Evolutionary conservation across 176 grass and related monocot genomes (phyloP).

Genomic region (Eremochloa ophiuroides): DNA sequence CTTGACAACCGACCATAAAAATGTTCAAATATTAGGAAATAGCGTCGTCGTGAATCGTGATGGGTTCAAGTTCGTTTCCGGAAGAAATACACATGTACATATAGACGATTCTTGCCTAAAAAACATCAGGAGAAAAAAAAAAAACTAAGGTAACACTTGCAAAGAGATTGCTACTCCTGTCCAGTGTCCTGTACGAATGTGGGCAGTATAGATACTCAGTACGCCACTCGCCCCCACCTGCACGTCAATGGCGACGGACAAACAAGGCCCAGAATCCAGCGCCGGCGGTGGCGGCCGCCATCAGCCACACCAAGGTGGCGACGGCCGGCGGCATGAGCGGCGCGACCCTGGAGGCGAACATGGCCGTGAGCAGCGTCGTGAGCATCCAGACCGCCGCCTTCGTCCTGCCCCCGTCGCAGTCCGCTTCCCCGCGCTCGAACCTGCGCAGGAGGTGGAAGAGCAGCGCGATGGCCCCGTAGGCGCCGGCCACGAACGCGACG

Average conservation of each 20-base stretch:
- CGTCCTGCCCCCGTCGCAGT: not conserved
- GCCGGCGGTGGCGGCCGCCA: not conserved
- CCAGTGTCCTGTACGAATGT: too few relatives aligned
- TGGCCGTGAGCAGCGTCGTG: slow-evolving; percentile 2
- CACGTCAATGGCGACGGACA: not conserved
- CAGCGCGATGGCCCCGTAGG: not conserved
- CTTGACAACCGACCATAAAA: too few relatives aligned
- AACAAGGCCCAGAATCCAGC: not conserved
- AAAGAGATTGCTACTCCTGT: too few relatives aligned
- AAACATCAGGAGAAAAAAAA: too few relatives aligned
- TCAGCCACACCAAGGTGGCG: not conserved
- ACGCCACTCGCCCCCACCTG: too few relatives aligned
- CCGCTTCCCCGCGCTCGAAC: not conserved
- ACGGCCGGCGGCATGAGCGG: slow-evolving; percentile 26
- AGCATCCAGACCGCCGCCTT: not conserved
- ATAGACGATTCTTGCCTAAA: too few relatives aligned
- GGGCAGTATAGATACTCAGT: too few relatives aligned
- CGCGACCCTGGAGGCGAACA: slow-evolving; percentile 1
- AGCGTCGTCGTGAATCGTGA: not conserved
- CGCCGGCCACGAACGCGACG: not conserved
- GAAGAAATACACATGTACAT: not conserved
- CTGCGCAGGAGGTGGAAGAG: not conserved
- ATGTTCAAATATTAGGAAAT: not conserved
- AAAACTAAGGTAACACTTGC: too few relatives aligned
- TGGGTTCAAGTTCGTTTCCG: not conserved